Conservation (phyloP, 257 asterid species). For the Lavandula angustifolia region DNA sequence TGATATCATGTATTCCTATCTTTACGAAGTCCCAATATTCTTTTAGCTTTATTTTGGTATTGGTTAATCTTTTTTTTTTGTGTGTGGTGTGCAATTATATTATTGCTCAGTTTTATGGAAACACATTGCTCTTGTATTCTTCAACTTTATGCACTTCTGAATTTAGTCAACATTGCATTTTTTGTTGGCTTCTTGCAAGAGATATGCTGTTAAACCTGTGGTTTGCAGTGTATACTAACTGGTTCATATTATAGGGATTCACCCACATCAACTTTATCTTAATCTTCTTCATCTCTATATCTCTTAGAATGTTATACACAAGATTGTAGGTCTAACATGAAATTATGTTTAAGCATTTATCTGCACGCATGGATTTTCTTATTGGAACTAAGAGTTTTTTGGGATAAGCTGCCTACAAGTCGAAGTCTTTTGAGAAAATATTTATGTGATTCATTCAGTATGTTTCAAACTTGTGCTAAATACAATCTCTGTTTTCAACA, state of each 20-base stretch:
- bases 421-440: neutral
- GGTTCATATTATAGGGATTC: conserved; percentile 1
- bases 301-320: conserved; percentile 7
- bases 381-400: neutral
- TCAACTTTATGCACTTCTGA: conserved; percentile 16
- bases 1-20: conserved; percentile 19
- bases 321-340: neutral
- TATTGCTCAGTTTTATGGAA: conserved; percentile 18
- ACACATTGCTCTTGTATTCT: neutral
- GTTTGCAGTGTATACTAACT: conserved; percentile 18
- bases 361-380: neutral
- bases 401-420: neutral
- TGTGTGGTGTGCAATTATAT: conserved; percentile 3
- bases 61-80: conserved; percentile 1
- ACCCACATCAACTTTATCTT: conserved; percentile 14
- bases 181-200: neutral
- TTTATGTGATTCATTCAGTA: neutral
- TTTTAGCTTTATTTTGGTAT: conserved; percentile 13
- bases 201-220: conserved; percentile 13
- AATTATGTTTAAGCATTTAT: neutral
- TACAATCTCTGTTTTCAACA: neutral
- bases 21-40: conserved; percentile 24
- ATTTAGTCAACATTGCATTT: conserved; percentile 5
- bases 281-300: conserved; percentile 15
- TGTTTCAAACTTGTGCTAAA: neutral